Conservation (phyloP, 495 filamentous ascomycete species). For the Tuber calosporum region DNA sequence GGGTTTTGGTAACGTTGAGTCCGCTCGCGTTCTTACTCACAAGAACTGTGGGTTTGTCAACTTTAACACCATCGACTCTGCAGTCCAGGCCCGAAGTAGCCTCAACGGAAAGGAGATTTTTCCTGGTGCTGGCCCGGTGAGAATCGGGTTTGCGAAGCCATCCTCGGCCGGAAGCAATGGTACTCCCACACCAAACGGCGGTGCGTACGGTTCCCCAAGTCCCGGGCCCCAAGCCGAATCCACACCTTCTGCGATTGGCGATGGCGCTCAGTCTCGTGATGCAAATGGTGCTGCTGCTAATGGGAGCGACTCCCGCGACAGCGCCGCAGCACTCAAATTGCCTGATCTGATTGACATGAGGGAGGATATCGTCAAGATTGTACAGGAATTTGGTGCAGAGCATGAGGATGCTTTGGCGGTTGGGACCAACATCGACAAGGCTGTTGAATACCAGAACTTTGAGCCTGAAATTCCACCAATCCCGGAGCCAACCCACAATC, state of each 20-base stretch:
- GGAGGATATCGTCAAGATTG: conserved; percentile 75
- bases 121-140: conserved; percentile 86
- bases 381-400: conserved; percentile 77
- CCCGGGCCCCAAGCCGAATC: conserved; percentile 65
- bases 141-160: conserved; percentile 95
- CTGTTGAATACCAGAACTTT: conserved; percentile 66
- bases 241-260: conserved; percentile 37
- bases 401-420: conserved; percentile 73
- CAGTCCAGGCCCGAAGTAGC: conserved; percentile 73
- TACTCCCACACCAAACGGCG: conserved; percentile 74
- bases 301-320: conserved; percentile 43
- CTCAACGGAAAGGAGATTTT: conserved; percentile 98
- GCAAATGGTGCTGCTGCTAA: conserved; percentile 36
- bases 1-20: conserved; percentile 80
- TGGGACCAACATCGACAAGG: conserved; percentile 60
- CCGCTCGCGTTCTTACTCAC: conserved; percentile 87
- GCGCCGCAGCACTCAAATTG: conserved; percentile 55
- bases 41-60: conserved; percentile 99
- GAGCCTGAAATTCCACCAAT: conserved; percentile 80
- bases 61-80: conserved; percentile 82
- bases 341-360: conserved; percentile 68
- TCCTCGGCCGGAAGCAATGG: conserved; percentile 69
- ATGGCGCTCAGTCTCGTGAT: conserved; percentile 40
- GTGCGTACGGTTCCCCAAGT: conserved; percentile 82
- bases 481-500: conserved; percentile 78